Evolutionary conservation across 257 asterid species (phyloP).

Genomic region (Jacaranda copaia): DNA sequence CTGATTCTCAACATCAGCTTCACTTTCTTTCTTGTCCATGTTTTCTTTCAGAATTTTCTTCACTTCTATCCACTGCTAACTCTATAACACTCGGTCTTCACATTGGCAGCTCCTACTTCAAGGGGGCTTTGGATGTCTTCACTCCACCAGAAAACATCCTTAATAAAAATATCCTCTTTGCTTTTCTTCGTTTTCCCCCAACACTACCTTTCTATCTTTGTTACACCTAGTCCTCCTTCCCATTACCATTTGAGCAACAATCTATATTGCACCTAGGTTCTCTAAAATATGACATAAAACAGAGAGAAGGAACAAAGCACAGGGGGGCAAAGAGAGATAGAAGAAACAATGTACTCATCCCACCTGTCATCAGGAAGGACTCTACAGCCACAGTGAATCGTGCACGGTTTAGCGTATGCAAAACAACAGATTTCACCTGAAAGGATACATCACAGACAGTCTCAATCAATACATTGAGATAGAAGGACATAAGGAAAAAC

Average conservation of each 20-base stretch:
- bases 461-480: conserved; percentile 26
- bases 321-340: background rate
- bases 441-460: conserved; percentile 26
- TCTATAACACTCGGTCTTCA: conserved; percentile 3
- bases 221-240: conserved; percentile 11
- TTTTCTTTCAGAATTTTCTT: background rate
- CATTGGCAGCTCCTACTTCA: background rate
- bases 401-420: conserved; percentile 92
- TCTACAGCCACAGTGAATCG: conserved; percentile 97
- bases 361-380: conserved; percentile 90
- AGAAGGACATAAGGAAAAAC: conserved; percentile 19
- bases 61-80: conserved; percentile 1
- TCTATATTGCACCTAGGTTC: conserved; percentile 9
- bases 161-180: conserved; percentile 17
- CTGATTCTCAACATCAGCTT: background rate
- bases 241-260: conserved; percentile 14
- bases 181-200: background rate
- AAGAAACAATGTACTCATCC: conserved; percentile 9
- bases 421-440: conserved; percentile 94
- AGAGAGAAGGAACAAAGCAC: background rate
- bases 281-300: conserved; percentile 5
- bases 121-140: background rate
- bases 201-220: background rate
- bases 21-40: conserved; percentile 14
- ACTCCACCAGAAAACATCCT: background rate